Percentiles rank a stretch among this genome's conserved stretches.
These are phyloP conservation scores for Hypoxylon sp. DNA, from an alignment of 2,329 filamentous ascomycete genomes.

Conservation along the genomic window DNA sequence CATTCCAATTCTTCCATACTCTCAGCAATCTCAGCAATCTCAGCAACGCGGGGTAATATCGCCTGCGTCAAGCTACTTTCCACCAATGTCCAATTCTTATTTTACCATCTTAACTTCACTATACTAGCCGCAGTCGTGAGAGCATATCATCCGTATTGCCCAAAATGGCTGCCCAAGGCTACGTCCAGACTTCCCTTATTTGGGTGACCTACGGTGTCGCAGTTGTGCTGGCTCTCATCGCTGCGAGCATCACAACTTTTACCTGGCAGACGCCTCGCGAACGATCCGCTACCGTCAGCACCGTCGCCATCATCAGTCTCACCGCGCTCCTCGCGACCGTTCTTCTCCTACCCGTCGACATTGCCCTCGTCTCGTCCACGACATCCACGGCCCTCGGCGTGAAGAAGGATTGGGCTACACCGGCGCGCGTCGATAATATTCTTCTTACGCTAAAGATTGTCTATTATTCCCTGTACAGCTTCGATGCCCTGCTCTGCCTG, in stretches of 20 bases:
- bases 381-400: constrained; percentile 79
- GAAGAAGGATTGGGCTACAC: constrained; percentile 96
- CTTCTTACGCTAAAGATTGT: constrained; percentile 85
- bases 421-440: constrained; percentile 82
- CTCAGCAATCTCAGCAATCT: constrained; percentile 31
- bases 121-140: constrained; percentile 2
- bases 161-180: constrained; percentile 60
- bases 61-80: constrained; percentile 22
- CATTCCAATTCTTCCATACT: constrained; percentile 36
- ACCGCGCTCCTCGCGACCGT: constrained; percentile 92
- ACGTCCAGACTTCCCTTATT: constrained; percentile 90
- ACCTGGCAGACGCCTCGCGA: constrained; percentile 92
- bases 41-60: constrained; percentile 39
- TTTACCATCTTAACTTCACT: constrained; percentile 15
- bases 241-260: constrained; percentile 88
- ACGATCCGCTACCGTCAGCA: constrained; percentile 83
- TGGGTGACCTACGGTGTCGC: constrained; percentile 94
- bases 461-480: constrained; percentile 92
- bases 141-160: constrained; percentile 6
- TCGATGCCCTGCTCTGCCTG: constrained; percentile 91
- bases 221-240: constrained; percentile 80
- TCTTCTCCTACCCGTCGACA: constrained; percentile 92
- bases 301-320: constrained; percentile 88
- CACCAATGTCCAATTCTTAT: constrained; percentile 22
- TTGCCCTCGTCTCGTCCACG: constrained; percentile 93